Evolutionary conservation across 345 rosid species (phyloP).

Genomic region (Noccaea caerulescens): DNA sequence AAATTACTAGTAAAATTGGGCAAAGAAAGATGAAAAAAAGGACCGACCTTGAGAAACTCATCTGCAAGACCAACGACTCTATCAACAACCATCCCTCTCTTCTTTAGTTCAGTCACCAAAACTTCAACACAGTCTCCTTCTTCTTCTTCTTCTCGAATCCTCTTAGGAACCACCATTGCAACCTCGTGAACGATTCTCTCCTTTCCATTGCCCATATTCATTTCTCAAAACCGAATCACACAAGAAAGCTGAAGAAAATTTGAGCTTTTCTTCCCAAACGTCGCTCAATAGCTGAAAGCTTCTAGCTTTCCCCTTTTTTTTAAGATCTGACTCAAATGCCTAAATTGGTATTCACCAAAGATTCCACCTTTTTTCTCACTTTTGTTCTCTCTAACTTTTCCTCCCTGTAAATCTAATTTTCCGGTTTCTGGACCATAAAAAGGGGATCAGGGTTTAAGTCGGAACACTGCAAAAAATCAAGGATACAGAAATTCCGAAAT

Average conservation of each 20-base stretch:
- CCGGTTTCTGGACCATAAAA: slow-evolving; percentile 34
- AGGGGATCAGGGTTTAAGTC: slow-evolving; percentile 43
- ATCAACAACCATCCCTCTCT: slow-evolving; percentile 66
- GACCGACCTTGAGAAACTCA: slow-evolving; percentile 75
- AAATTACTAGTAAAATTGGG: slow-evolving; percentile 12
- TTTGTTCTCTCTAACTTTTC: slow-evolving; percentile 5
- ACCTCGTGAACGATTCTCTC: slow-evolving; percentile 66
- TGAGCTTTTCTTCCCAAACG: neutral
- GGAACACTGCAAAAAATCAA: slow-evolving; percentile 13
- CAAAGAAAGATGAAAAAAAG: neutral
- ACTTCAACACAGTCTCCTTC: slow-evolving; percentile 68
- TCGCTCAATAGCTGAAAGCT: slow-evolving; percentile 29
- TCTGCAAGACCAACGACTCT: slow-evolving; percentile 70
- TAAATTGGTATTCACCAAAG: slow-evolving; percentile 31
- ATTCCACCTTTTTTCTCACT: slow-evolving; percentile 25
- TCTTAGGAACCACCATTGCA: slow-evolving; percentile 71
- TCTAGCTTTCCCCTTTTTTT: neutral
- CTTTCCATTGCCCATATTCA: slow-evolving; percentile 56
- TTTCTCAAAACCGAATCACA: slow-evolving; percentile 39
- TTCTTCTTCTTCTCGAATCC: slow-evolving; percentile 50
- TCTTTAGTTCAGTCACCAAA: slow-evolving; percentile 62
- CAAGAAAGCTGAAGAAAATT: slow-evolving; percentile 7
- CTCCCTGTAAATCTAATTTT: slow-evolving; percentile 20
- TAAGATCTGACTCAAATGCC: slow-evolving; percentile 38
- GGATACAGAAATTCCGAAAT: slow-evolving; percentile 11